Evolutionary conservation across 331 rosid species (phyloP), one percentile per base, ranked within the genome.

Genomic region (Malus hybrid): DNA sequence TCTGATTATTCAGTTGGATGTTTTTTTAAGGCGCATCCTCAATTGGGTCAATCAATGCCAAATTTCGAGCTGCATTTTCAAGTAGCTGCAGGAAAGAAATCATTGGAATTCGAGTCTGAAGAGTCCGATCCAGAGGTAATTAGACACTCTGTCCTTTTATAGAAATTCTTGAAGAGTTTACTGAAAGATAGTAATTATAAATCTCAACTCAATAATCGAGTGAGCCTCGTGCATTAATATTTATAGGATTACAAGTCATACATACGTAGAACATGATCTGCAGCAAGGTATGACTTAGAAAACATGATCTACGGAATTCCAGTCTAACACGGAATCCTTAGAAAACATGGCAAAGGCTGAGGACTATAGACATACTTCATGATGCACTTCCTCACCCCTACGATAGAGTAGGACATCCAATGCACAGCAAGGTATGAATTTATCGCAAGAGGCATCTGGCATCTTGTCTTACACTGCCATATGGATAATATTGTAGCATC

Each of bases 81-180:
- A 22, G 89, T 91, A 52, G 92, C 94, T 80, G 90, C 86, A 76
- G 97, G 97, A 76, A 89, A 89, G 81, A 89, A 79, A 77, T 86
- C 93, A 39, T 69, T 77, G 67, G 88, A 80, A 62, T 87, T 91
- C 68, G 94, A 89, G 63, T 91, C 97, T 36, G 93, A 89, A 68
- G 97, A 91, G 83, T 91, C 94, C 71, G 94, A 91, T 83, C 94
- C 94, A 32, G 94, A 87, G 87, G 94, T 91, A 75, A 74, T 57
- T 10, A 14, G 65, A 79, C 62, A 72, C 63, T 65, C 59, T 55
- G 5, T 50, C 46, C 62, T 59, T 73, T 48, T 75, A 39, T 36
- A 28, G 36, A 73, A 66, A 65, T 56, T 32, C 78, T 73, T 65
- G 46, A 65, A 64, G 67, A 65, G 13, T 69, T 28, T 22, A 31